These are phyloP conservation scores for Rutstroemia sp. DNA, from an alignment of 2,329 filamentous ascomycete genomes.

Conservation along the genomic window DNA sequence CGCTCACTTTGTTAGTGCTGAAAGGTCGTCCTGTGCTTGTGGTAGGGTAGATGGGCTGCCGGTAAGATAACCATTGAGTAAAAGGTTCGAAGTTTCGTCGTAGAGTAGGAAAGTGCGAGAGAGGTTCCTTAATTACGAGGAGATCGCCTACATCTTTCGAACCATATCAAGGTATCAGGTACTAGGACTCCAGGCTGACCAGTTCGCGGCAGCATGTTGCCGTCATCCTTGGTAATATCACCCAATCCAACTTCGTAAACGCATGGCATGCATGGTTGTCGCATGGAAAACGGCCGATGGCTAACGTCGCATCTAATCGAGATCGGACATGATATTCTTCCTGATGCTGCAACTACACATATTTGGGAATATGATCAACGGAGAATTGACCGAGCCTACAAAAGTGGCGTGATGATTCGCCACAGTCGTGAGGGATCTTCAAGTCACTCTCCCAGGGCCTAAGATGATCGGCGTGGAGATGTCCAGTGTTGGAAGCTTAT, in stretches of 20 bases:
- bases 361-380: neutral
- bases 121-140: too few relatives aligned
- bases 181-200: neutral
- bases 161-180: neutral
- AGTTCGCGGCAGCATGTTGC: neutral
- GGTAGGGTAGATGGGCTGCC: too few relatives aligned
- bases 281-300: neutral
- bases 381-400: neutral
- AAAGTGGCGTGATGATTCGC: conserved; percentile 5
- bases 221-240: neutral
- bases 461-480: conserved; percentile 1
- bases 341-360: neutral
- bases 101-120: too few relatives aligned
- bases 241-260: conserved; percentile 9
- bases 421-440: conserved; percentile 1
- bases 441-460: neutral
- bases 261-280: neutral
- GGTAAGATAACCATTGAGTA: too few relatives aligned
- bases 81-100: too few relatives aligned
- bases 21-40: too few relatives aligned
- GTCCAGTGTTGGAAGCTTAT: neutral
- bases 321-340: neutral
- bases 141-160: too few relatives aligned
- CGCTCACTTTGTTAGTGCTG: too few relatives aligned
- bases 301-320: conserved; percentile 9